Evolutionary conservation across 768 basidiomycete genomes (phyloP), one percentile per base, ranked within the genome.

Genomic region (Amanita phalloides): DNA sequence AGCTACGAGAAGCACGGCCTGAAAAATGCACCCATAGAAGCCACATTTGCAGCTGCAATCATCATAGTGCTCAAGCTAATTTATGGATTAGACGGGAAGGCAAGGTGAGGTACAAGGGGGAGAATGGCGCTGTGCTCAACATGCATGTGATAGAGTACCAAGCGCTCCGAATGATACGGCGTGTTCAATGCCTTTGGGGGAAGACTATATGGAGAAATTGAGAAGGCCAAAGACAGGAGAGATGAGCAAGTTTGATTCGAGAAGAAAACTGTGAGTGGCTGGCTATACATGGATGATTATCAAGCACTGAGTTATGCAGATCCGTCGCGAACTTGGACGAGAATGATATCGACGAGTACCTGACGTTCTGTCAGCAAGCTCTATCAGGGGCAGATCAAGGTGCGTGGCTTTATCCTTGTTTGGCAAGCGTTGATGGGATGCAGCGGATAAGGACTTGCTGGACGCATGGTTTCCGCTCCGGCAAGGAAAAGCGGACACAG

Each of bases 41-140:
- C 84, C 45, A 74, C 76, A 2, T 66, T 90, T 21, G 62, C 78
- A 41, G 79, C 77, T 2, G 71, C 70, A 11, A 75, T 77, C 45
- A 72, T 92, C 10, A 73, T 90, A 9, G 81, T 82, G 33, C 70
- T 93, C 58, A 94, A 93, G 68, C 74, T 95, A 74, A 76, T 83
- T 23, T 93, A 93, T 59, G 93, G 91, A 0, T 61, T 93, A 26
- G 90, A 93, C 62, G 88, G 82, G 26, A 69, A 68, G 56, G 51
- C 59, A 49, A 77, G 87, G 86, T 81, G 61, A 54, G 68, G 2
- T 14, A 23, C 41, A 43, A 56, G 43, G 28, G 30, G 23, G 17
- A 44, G 38, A 37, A 53, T 53, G 54, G 53, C 26, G 23, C 14
- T 30, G 32, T 55, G 51, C 38, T 53, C 59, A 53, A 59, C 53